phyloP scores from a whole-genome alignment of 1,139 yeast species.

The Lodderomyces margitis region DNA sequence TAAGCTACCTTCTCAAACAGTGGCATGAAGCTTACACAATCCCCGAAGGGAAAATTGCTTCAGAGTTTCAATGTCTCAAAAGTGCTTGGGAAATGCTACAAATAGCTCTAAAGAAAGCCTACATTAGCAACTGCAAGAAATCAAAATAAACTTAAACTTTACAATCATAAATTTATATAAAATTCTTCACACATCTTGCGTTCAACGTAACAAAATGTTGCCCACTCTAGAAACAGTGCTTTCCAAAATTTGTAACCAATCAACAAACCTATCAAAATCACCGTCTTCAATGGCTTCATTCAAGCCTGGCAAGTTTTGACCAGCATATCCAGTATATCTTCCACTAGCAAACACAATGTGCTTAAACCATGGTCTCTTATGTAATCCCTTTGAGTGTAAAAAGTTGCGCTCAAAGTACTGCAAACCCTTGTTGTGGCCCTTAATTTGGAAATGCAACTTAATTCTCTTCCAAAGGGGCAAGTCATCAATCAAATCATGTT shows the following conservation, averaged over 20 bases:
- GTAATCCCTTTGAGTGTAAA: conserved; percentile 60
- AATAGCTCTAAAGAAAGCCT: too few species aligned
- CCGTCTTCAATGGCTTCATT: conserved; percentile 76
- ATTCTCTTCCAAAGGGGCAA: conserved; percentile 44
- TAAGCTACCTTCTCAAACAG: too few species aligned
- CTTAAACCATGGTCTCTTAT: conserved; percentile 77
- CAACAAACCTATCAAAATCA: conserved; percentile 49
- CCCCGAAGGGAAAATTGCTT: too few species aligned
- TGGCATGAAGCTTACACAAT: too few species aligned
- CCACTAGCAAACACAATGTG: conserved; percentile 85
- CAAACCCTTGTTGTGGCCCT: conserved; percentile 40
- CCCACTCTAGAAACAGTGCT: conserved; percentile 32
- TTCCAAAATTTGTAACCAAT: conserved; percentile 56
- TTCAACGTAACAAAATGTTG: conserved; percentile 7
- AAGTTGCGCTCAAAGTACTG: conserved; percentile 68
- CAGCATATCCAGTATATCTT: conserved; percentile 74
- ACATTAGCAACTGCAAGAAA: too few species aligned
- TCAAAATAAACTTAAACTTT: too few species aligned
- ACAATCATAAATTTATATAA: neutral
- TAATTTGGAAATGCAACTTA: conserved; percentile 32
- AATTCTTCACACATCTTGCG: neutral
- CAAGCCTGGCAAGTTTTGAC: conserved; percentile 77
- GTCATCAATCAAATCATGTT: conserved; percentile 33
- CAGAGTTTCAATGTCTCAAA: too few species aligned
- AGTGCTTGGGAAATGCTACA: too few species aligned